Base-by-base conservation (phyloP, 2,329 filamentous ascomycete species). In the Aureobasidium uvarum region DNA sequence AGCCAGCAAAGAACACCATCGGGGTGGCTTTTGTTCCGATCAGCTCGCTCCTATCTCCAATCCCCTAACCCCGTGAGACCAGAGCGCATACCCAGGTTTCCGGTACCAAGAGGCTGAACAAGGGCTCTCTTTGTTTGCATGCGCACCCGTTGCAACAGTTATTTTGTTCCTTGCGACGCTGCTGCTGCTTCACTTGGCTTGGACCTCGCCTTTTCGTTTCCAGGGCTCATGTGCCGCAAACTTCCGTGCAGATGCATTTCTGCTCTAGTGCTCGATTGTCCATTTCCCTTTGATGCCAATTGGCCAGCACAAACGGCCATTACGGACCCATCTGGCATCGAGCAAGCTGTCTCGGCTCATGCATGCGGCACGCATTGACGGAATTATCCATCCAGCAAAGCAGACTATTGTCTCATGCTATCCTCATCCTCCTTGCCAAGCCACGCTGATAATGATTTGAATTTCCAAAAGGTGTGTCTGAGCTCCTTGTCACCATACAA, bases 291-390 rank as follows among this genome's bases (percentile, higher is more conserved):
- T 11, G 54, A 31, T 45, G 54, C 36, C 54, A 39, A 58, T 58
- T 58, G 54, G 54, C 39, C 23, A 56, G 51, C 51, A 39, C 20
- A n/a, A n/a, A 31, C 51, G 51, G 51, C 33, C 28, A 16, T 39
- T 5, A 43, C 28, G 18, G 11, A 28, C 28, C n/a, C 31, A 54
- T 54, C 11, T 16, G 20, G 52, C 20, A 41, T 38, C 31, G 23
- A 20, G 52, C 33, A 41, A 31, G 23, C 38, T 58, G 54, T 58
- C 54, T 58, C 54, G 54, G 54, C 39, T 45, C 16, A 20, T 45
- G 23, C 23, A 25, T 28, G 38, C 36, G 38, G 36, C 38, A 39
- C 16, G 20, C 36, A 33, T 43, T 8, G n/a, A 43, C 16, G 23
- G 18, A 14, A 36, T 3, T 10, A 36, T 54, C 10, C 39, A 25